Conservation (phyloP, 177 flowering plant genomes). For the Vitis hybrid region DNA sequence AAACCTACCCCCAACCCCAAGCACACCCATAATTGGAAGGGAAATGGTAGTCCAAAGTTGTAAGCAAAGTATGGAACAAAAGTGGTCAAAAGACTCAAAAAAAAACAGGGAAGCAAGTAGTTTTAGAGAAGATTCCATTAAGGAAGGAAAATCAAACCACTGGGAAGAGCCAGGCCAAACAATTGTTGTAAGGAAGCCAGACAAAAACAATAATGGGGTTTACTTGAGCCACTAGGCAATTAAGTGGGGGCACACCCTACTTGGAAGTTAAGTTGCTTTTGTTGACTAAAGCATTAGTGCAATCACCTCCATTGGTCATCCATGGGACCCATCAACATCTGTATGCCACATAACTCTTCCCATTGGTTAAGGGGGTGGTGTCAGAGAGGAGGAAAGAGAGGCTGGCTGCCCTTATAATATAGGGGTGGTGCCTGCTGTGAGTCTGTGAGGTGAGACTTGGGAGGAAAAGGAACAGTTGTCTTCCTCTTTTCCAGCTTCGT, state of each 20-base stretch:
- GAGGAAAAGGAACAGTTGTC: not conserved
- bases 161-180: too few relatives aligned
- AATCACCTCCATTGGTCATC: not conserved
- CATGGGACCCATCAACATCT: constrained; percentile 16
- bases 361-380: constrained; percentile 18
- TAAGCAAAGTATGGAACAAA: too few relatives aligned
- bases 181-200: too few relatives aligned
- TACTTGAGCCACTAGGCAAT: constrained; percentile 10
- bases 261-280: constrained; percentile 25
- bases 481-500: not conserved
- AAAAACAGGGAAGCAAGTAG: too few relatives aligned
- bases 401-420: too few relatives aligned
- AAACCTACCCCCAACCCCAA: too few relatives aligned
- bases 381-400: not conserved
- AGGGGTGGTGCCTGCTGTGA: too few relatives aligned
- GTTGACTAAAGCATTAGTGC: constrained; percentile 14
- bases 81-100: too few relatives aligned
- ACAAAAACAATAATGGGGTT: not conserved
- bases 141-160: too few relatives aligned
- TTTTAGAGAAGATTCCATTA: too few relatives aligned
- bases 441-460: not conserved
- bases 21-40: too few relatives aligned
- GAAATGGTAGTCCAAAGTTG: too few relatives aligned
- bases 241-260: not conserved
- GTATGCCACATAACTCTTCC: constrained; percentile 26